A percentile compares a stretch with the other conserved stretches of the same genome.
These are phyloP conservation scores for Botrytis aclada DNA, from an alignment of 2,329 filamentous ascomycete genomes.

Conservation along the genomic window DNA sequence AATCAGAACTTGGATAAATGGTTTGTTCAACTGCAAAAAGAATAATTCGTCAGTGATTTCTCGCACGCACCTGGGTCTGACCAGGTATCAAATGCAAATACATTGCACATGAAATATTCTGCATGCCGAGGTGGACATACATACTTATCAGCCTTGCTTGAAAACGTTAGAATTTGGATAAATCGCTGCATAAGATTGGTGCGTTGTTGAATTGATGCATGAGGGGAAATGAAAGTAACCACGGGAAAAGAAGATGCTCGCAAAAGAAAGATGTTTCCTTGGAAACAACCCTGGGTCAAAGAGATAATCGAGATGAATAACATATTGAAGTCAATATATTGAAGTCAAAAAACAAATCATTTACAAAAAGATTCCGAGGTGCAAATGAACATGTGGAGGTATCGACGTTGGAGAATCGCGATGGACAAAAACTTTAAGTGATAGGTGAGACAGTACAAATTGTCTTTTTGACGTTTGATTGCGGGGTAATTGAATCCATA, in stretches of 20 bases:
- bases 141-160: not conserved
- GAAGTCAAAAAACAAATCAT: not conserved
- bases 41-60: not conserved
- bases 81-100: not conserved
- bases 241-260: not conserved
- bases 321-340: not conserved
- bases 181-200: not conserved
- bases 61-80: not conserved
- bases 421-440: not conserved
- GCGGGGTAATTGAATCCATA: not conserved
- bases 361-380: not conserved
- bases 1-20: not conserved
- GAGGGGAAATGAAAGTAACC: not conserved
- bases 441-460: not conserved
- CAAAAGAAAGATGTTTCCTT: not conserved
- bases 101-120: slow-evolving; percentile 3
- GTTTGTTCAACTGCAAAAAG: not conserved
- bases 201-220: not conserved
- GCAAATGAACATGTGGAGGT: not conserved
- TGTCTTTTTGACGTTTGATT: not conserved
- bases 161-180: not conserved
- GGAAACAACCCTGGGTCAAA: not conserved
- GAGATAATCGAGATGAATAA: not conserved
- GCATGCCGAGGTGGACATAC: not conserved
- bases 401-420: not conserved